phyloP scores from a whole-genome alignment of 192 early-diverging fungal species.

The Gryganskiella cystojenkinii region DNA sequence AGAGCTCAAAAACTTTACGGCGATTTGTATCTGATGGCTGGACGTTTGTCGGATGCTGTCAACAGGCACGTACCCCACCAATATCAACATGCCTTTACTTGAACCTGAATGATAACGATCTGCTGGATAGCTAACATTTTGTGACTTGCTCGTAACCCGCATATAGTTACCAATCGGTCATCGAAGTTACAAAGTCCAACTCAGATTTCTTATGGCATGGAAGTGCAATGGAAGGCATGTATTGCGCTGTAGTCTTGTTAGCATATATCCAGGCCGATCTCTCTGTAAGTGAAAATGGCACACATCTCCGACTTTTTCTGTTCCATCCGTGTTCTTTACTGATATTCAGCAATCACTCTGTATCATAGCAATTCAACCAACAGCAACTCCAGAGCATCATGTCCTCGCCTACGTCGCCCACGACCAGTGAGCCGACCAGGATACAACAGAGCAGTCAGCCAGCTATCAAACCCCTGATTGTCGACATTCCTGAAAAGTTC shows the following conservation, averaged over 20 bases:
- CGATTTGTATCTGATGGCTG: constrained; percentile 81
- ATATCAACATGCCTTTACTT: too few species aligned
- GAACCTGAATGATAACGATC: not conserved
- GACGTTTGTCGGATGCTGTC: constrained; percentile 77
- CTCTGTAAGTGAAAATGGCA: constrained; percentile 53
- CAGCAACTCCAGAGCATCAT: constrained; percentile 31
- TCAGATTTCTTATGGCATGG: constrained; percentile 83
- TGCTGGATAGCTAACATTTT: not conserved
- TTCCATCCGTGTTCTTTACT: not conserved
- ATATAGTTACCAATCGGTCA: constrained; percentile 71
- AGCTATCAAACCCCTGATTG: constrained; percentile 48
- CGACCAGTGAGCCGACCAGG: constrained; percentile 21
- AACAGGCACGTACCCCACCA: constrained; percentile 57
- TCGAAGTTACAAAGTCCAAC: constrained; percentile 74
- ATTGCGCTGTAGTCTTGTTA: constrained; percentile 68
- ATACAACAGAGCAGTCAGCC: constrained; percentile 27
- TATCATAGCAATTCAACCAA: constrained; percentile 31
- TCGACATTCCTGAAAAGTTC: constrained; percentile 76
- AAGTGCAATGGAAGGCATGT: constrained; percentile 75
- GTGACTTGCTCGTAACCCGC: not conserved
- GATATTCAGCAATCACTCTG: too few species aligned
- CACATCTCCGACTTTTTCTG: not conserved
- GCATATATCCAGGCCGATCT: constrained; percentile 70
- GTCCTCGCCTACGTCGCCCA: constrained; percentile 49
- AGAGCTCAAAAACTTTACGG: constrained; percentile 79